A percentile compares a stretch with the other conserved stretches of the same genome.
Evolutionary conservation across 495 filamentous ascomycete species (phyloP).

Genomic region (Massariosphaeria phaeospora): DNA sequence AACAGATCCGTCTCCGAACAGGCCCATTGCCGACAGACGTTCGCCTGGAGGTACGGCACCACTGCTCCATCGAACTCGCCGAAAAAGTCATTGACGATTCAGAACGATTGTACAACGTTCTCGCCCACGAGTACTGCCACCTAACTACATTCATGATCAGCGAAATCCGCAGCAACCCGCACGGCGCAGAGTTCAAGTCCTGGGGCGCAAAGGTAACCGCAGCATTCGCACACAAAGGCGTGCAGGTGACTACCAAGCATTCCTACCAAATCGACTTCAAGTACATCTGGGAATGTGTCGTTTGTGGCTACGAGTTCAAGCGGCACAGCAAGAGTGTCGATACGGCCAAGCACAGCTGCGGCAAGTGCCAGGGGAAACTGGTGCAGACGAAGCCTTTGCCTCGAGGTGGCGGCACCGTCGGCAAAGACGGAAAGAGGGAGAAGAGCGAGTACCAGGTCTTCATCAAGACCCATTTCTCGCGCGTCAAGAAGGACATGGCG

Average conservation of each 20-base stretch:
- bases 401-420: constrained; percentile 39
- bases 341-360: constrained; percentile 59
- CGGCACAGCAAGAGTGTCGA: constrained; percentile 83
- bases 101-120: constrained; percentile 71
- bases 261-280: constrained; percentile 82
- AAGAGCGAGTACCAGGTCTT: constrained; percentile 58
- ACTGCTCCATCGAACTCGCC: constrained; percentile 80
- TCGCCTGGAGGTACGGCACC: constrained; percentile 47
- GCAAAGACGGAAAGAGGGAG: constrained; percentile 14
- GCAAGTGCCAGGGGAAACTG: constrained; percentile 60
- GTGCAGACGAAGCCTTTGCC: constrained; percentile 77
- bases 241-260: constrained; percentile 82
- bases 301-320: constrained; percentile 62
- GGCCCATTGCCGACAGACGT: constrained; percentile 32
- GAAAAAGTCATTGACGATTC: constrained; percentile 73
- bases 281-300: constrained; percentile 77
- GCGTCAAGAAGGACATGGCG: constrained; percentile 54
- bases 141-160: constrained; percentile 80
- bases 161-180: constrained; percentile 61
- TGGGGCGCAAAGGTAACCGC: constrained; percentile 54
- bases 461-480: constrained; percentile 59
- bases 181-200: constrained; percentile 76
- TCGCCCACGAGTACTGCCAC: constrained; percentile 96
- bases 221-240: constrained; percentile 48
- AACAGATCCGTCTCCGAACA: constrained; percentile 43